A percentile compares a stretch with the other conserved stretches of the same genome.
These are phyloP conservation scores for Boletales sp. DNA, from an alignment of 768 basidiomycete genomes.

Conservation along the genomic window DNA sequence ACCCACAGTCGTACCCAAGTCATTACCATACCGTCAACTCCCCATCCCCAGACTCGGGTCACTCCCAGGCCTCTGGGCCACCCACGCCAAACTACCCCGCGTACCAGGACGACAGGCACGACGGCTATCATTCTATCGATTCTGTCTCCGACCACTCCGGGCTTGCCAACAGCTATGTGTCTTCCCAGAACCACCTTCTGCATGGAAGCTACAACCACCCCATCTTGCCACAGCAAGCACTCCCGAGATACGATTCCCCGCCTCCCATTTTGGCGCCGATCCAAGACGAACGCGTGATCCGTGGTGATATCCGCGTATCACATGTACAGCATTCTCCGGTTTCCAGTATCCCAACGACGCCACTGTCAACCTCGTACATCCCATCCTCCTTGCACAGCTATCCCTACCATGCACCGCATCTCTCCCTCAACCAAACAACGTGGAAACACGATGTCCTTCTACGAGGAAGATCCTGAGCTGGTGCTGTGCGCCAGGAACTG, in stretches of 20 bases:
- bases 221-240: conserved; percentile 18
- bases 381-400: conserved; percentile 41
- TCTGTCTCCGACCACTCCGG: conserved; percentile 28
- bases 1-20: conserved; percentile 44
- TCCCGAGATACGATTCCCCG: conserved; percentile 45
- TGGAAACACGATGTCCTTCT: conserved; percentile 49
- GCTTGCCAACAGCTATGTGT: conserved; percentile 32
- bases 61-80: conserved; percentile 35
- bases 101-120: conserved; percentile 43
- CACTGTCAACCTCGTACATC: conserved; percentile 36
- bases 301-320: conserved; percentile 28
- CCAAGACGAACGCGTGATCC: conserved; percentile 37
- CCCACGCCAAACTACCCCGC: conserved; percentile 38
- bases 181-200: conserved; percentile 25
- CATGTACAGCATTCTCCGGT: conserved; percentile 30
- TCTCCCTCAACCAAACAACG: conserved; percentile 35
- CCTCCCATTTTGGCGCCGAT: conserved; percentile 58
- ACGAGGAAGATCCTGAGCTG: conserved; percentile 30
- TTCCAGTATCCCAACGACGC: conserved; percentile 30
- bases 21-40: conserved; percentile 37
- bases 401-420: conserved; percentile 31
- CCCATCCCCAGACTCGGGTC: conserved; percentile 50
- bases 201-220: conserved; percentile 24
- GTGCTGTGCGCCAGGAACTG: not conserved
- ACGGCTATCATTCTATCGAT: conserved; percentile 37